Evolutionary conservation across 2,329 filamentous ascomycete genomes (phyloP).

Genomic region (Aspergillus pseudoviridinutans): DNA sequence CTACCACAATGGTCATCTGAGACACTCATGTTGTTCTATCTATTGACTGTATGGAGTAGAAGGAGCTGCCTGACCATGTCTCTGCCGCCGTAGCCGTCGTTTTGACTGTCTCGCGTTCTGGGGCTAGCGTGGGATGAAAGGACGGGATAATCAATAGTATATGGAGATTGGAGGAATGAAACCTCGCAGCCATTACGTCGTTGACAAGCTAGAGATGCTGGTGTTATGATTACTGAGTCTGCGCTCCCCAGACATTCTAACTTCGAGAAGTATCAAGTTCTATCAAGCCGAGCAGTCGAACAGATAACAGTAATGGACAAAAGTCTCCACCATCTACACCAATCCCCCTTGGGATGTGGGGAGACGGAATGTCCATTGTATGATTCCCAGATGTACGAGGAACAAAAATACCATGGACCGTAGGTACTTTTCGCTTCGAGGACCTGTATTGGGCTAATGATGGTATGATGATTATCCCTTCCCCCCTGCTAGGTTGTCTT

Average conservation of each 20-base stretch:
- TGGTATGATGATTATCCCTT: not conserved
- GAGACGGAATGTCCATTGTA: not conserved
- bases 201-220: not conserved
- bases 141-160: not conserved
- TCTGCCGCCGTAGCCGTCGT: too few relatives aligned
- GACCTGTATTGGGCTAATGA: not conserved
- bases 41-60: not conserved
- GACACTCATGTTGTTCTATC: not conserved
- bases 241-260: not conserved
- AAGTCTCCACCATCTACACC: not conserved
- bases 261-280: not conserved
- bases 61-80: not conserved
- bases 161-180: not conserved
- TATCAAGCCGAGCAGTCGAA: not conserved
- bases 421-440: not conserved
- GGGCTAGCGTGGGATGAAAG: not conserved
- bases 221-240: not conserved
- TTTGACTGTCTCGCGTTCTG: not conserved
- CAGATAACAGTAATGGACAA: not conserved
- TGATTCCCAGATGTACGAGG: not conserved
- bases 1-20: not conserved
- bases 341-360: not conserved
- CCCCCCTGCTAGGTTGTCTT: not conserved
- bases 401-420: not conserved
- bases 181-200: not conserved